phyloP scores from a whole-genome alignment of 306 rosid genomes.

The Vigna unguiculata region DNA sequence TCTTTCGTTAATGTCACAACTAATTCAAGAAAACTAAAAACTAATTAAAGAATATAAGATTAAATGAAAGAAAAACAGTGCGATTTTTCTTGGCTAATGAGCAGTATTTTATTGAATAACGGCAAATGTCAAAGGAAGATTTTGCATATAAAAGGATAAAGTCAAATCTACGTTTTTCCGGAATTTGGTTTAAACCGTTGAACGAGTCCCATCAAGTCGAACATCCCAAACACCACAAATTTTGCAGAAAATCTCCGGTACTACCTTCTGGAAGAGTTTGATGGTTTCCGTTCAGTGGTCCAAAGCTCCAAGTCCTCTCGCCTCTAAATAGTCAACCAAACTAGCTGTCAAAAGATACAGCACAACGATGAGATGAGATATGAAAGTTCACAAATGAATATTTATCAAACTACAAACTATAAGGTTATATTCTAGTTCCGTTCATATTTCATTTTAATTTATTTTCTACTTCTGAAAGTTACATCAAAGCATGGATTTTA shows the following conservation, averaged over 20 bases:
- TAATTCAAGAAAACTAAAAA: too few relatives aligned
- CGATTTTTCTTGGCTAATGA: neutral
- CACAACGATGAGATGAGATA: conserved; percentile 23
- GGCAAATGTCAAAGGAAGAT: conserved; percentile 19
- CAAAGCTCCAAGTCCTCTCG: conserved; percentile 2
- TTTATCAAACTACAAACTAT: conserved; percentile 15
- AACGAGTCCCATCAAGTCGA: conserved; percentile 23
- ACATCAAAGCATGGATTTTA: neutral
- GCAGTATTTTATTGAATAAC: neutral
- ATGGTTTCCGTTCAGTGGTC: conserved; percentile 35
- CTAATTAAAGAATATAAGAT: neutral
- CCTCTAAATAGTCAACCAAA: conserved; percentile 40
- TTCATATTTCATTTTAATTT: neutral
- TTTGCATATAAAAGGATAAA: conserved; percentile 7
- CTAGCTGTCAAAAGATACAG: conserved; percentile 47
- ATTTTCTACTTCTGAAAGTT: neutral
- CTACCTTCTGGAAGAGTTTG: conserved; percentile 40
- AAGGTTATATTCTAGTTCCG: conserved; percentile 29
- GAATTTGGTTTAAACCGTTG: conserved; percentile 39
- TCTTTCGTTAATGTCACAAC: too few relatives aligned
- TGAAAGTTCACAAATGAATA: neutral
- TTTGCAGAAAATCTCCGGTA: conserved; percentile 12
- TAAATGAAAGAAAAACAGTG: neutral
- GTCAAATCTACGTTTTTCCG: conserved; percentile 36
- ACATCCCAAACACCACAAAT: conserved; percentile 23